Evolutionary conservation across 768 basidiomycete species (phyloP).

Genomic region (Mycena galericulata): DNA sequence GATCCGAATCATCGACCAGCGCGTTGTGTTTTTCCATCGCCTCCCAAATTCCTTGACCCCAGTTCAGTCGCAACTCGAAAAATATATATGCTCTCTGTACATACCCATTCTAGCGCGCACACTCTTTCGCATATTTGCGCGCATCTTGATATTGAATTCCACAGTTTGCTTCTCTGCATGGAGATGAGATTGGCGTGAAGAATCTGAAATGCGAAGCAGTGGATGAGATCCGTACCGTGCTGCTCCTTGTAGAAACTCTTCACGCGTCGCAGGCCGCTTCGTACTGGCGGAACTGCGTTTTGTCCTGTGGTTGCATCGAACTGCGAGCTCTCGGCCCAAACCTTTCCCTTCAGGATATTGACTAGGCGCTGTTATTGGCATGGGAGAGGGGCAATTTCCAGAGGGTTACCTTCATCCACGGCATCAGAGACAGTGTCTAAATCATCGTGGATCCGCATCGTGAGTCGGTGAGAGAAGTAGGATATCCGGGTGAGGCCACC

Average conservation of each 20-base stretch:
- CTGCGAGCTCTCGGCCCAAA: slow-evolving; percentile 64
- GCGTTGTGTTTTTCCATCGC: slow-evolving; percentile 92
- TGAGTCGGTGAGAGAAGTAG: too few species aligned
- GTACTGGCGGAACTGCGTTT: slow-evolving; percentile 77
- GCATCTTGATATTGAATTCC: too few species aligned
- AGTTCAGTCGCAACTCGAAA: slow-evolving; percentile 90
- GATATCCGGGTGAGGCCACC: too few species aligned
- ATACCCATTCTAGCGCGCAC: slow-evolving; percentile 77
- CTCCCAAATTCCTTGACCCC: too few species aligned
- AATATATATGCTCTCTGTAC: slow-evolving; percentile 34
- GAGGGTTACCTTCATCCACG: too few species aligned
- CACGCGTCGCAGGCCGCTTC: slow-evolving; percentile 81
- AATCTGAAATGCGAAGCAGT: neutral
- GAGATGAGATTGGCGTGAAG: neutral
- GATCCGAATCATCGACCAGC: slow-evolving; percentile 91
- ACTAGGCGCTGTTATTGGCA: too few species aligned
- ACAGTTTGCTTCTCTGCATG: too few species aligned
- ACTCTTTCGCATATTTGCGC: too few species aligned
- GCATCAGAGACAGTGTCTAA: too few species aligned
- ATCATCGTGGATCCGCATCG: too few species aligned
- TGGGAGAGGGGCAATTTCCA: too few species aligned
- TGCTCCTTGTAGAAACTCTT: slow-evolving; percentile 84
- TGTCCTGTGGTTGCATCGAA: slow-evolving; percentile 76
- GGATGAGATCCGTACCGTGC: slow-evolving; percentile 62
- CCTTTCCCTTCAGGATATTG: slow-evolving; percentile 74